These are phyloP conservation scores for Kernera saxatilis DNA, from an alignment of 345 rosid species.

Conservation along the genomic window DNA sequence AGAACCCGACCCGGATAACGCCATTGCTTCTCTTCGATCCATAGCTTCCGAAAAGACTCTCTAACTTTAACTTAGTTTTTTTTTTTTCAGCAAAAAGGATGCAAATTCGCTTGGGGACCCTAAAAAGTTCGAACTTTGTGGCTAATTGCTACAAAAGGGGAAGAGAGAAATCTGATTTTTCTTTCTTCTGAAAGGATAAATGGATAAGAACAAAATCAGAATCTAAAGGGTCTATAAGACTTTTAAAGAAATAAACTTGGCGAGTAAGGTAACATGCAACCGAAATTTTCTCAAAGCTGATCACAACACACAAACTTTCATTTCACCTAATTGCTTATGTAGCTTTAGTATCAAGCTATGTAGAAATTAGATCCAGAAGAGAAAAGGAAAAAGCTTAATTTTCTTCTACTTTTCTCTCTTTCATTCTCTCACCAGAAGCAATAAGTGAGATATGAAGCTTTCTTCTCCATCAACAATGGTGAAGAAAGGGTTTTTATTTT, in stretches of 20 bases:
- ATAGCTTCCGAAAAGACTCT: conserved; percentile 47
- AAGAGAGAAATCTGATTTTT: neutral
- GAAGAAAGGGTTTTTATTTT: neutral
- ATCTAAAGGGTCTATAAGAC: conserved; percentile 12
- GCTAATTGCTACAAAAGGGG: neutral
- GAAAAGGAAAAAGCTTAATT: neutral
- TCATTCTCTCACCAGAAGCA: conserved; percentile 2
- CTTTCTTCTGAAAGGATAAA: neutral
- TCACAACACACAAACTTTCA: conserved; percentile 23
- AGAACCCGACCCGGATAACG: conserved; percentile 67
- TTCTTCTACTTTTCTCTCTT: neutral
- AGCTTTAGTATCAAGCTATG: conserved; percentile 14
- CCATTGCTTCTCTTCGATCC: conserved; percentile 94
- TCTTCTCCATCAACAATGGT: conserved; percentile 27
- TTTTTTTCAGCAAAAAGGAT: neutral
- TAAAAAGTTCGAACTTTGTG: conserved; percentile 27
- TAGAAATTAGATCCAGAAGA: conserved; percentile 5
- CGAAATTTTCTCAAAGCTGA: conserved; percentile 38
- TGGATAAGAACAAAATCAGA: conserved; percentile 23
- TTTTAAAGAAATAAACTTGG: conserved; percentile 21
- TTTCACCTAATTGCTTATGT: neutral
- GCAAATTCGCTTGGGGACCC: neutral
- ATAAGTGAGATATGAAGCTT: neutral
- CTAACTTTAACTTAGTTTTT: neutral
- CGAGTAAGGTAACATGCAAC: conserved; percentile 31